Percentiles rank a stretch among this genome's conserved stretches.
Evolutionary conservation across 768 basidiomycete genomes (phyloP).

Genomic region (Thelephora aurantiotincta): DNA sequence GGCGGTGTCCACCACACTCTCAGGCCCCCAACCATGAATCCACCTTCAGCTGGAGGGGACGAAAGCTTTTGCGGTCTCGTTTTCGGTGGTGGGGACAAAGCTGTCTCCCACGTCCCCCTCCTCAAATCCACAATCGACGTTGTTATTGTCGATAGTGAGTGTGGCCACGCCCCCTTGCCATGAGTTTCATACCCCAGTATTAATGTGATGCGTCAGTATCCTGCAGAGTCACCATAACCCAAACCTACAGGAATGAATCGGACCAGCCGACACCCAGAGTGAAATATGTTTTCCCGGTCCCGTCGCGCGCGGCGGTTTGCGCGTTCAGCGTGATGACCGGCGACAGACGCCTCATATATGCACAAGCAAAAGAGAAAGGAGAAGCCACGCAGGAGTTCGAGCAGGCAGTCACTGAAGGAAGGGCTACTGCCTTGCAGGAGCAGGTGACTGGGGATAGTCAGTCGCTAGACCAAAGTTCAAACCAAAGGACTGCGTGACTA

Average conservation of each 20-base stretch:
- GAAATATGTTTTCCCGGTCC: constrained; percentile 43
- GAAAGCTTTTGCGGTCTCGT: neutral
- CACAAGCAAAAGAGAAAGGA: constrained; percentile 33
- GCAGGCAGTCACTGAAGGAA: constrained; percentile 25
- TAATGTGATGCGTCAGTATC: neutral
- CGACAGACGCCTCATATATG: constrained; percentile 28
- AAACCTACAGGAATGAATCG: neutral
- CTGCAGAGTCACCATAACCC: neutral
- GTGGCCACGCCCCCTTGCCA: neutral
- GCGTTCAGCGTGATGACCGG: constrained; percentile 34
- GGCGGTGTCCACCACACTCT: no score
- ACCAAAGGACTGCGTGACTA: neutral
- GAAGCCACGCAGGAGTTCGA: constrained; percentile 27
- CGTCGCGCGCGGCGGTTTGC: constrained; percentile 38
- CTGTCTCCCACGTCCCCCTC: neutral
- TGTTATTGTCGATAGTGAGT: neutral
- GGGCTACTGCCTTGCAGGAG: constrained; percentile 30
- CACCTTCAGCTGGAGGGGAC: neutral
- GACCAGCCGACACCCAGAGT: neutral
- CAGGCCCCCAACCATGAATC: neutral
- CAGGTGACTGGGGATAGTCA: constrained; percentile 38
- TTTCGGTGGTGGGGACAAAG: neutral
- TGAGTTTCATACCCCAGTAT: neutral
- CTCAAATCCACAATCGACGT: neutral
- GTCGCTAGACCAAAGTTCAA: constrained; percentile 7